Percentiles rank a stretch among this genome's conserved stretches.
Evolutionary conservation across 768 basidiomycete species (phyloP).

Genomic region (Pilatotrama ljubarskyi): DNA sequence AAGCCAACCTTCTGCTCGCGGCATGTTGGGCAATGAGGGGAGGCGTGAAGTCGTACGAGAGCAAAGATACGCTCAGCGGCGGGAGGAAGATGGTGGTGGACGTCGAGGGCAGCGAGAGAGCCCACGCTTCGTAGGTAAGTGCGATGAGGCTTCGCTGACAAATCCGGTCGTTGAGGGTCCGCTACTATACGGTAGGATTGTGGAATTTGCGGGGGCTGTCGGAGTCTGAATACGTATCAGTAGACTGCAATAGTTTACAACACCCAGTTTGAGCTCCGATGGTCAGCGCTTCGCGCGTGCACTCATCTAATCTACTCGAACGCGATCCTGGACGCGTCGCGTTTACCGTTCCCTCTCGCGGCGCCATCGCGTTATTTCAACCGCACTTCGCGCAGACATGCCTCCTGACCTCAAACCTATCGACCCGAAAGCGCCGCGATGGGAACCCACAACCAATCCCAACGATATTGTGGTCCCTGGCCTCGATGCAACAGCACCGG

Average conservation of each 20-base stretch:
- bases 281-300: not conserved
- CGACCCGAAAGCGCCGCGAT: conserved; percentile 62
- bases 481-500: conserved; percentile 65
- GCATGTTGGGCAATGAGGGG: conserved; percentile 49
- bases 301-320: not conserved
- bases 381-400: conserved; percentile 15
- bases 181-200: too few relatives aligned
- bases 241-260: too few relatives aligned
- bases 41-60: not conserved
- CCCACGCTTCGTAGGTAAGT: not conserved
- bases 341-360: not conserved
- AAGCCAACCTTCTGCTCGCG: conserved; percentile 74
- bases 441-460: conserved; percentile 66
- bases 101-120: not conserved
- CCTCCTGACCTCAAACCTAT: conserved; percentile 41
- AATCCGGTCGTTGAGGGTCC: too few relatives aligned
- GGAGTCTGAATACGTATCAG: too few relatives aligned
- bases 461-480: conserved; percentile 68
- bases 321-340: conserved; percentile 12
- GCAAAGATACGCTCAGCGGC: not conserved
- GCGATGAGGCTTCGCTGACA: not conserved
- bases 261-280: too few relatives aligned
- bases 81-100: not conserved
- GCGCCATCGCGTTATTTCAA: not conserved
- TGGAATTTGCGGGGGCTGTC: too few relatives aligned